These are phyloP conservation scores for Echeveria elegans DNA, from an alignment of 164 flowering plant genomes.

Conservation along the genomic window DNA sequence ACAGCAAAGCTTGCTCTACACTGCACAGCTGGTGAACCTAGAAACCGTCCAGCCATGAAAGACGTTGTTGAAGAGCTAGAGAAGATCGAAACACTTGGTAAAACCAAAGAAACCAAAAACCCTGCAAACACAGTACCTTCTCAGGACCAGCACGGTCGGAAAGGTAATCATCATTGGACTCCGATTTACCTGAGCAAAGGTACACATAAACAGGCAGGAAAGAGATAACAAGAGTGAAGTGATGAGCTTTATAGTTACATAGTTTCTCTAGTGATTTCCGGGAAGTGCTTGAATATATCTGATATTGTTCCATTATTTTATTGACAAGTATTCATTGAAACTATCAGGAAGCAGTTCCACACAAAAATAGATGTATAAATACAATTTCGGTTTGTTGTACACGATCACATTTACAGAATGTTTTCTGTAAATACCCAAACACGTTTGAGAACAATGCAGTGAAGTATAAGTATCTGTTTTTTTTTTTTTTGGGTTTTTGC, in stretches of 20 bases:
- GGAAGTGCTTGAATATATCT: neutral
- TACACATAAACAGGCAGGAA: neutral
- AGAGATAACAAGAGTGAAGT: neutral
- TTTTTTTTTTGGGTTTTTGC: too few species aligned
- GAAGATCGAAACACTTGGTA: conserved; percentile 20
- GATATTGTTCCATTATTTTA: neutral
- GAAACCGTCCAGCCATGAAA: conserved; percentile 66
- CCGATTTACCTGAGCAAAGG: neutral
- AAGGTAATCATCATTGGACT: too few species aligned
- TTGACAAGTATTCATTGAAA: neutral
- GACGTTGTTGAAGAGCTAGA: conserved; percentile 54
- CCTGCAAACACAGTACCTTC: neutral
- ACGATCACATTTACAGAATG: too few species aligned
- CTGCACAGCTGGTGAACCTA: conserved; percentile 54
- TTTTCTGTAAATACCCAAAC: neutral
- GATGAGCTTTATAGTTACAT: neutral
- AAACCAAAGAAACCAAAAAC: neutral
- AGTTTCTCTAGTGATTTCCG: neutral
- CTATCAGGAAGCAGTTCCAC: too few species aligned
- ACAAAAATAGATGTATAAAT: too few species aligned
- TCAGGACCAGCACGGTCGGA: neutral
- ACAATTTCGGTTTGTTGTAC: too few species aligned
- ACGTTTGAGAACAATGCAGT: neutral
- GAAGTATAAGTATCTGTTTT: too few species aligned
- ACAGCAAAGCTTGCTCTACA: conserved; percentile 41